Base-by-base conservation (phyloP, 306 rosid species). In the Sphenostylis stenocarpa region DNA sequence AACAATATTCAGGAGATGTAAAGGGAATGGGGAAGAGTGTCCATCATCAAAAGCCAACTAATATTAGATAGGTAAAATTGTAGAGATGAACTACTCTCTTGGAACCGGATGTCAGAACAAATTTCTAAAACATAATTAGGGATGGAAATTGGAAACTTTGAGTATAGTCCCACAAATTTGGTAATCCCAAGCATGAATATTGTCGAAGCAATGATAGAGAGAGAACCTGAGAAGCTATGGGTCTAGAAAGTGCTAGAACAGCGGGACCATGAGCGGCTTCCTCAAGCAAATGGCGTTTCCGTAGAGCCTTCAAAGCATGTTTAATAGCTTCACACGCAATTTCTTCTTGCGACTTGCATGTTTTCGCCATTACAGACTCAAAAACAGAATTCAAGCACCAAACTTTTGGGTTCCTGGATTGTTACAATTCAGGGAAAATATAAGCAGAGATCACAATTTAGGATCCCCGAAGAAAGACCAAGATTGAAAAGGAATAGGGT, bases 221-320 rank as follows among this genome's bases (percentile, higher is more conserved):
- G 23, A 63, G 38, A 3, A 85, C 84, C 98, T 89, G 97, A 63
- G 87, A 84, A 65, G 26, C 76, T 49, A 96, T 75, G 2, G 99
- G 98, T 72, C 85, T 83, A 15, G 91, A 87, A 53, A 96, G 92
- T 43, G 99, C 98, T 28, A 79, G 79, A 66, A 88, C 70, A 47
- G 96, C 94, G 2, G 98, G 98, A 83, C 87, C 87, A 86, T 96
- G 99, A 78, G 99, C 99, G 2, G 93, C 97, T 96, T 96, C 99
- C 85, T 96, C 99, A 12, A 84, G 71, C 78, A 92, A 86, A 88
- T 96, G 99, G 73, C 99, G 96, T 70, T 87, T 87, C 72, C 92
- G 85, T 31, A 92, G 89, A 72, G 98, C 85, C 85, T 84, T 91
- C 82, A 92, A 77, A 26, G 99, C 98, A 75, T 92, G 91, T 74